Base-by-base conservation (phyloP, 2,329 filamentous ascomycete species). In the Gyromitra esculenta region DNA sequence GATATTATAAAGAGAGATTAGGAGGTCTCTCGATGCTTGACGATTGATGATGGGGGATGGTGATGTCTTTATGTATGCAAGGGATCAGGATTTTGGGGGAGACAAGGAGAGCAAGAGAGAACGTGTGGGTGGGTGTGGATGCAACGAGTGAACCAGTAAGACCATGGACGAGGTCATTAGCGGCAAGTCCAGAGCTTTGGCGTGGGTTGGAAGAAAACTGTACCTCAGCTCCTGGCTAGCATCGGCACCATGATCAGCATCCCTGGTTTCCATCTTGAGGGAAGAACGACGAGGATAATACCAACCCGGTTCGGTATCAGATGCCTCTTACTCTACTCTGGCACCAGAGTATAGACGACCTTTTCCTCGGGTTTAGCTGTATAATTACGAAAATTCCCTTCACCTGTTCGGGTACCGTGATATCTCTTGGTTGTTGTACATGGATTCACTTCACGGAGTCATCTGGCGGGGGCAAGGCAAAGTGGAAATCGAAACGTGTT, bases 41-140 rank as follows among this genome's bases (percentile, higher is more conserved):
- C 18, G 52, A 43, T 45, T 48, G 25, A 67, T 4, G 39, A n/a
- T 56, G 11, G 72, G 60, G 64, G 65, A 71, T 45, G 59, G 35
- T 50, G 62, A 67, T 63, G 68, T 50, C 66, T 71, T 75, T 75
- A 75, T 75, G 72, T 74, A 45, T 60, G 56, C 37, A 52, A 60
- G 50, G 8, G 35, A 50, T n/a, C 13, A n/a, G 25, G 56, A 31
- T 31, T 31, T 4, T 31, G 48, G 54, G 63, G 13, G n/a, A 35
- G 15, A 57, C 56, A 62, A 45, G 59, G 25, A 64, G 54, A 37
- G 54, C 35, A 21, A 54, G 45, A 6, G 45, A 50, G 45, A 21
- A 50, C 25, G 25, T 31, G 25, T 31, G 25, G 2, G 25, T 31
- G 25, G 25, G 25, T 31, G 25, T 31, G 25, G 25, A 4, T 31